Evolutionary conservation across 1,284 basidiomycete species (phyloP).

Genomic region (Pterulicium gracile): DNA sequence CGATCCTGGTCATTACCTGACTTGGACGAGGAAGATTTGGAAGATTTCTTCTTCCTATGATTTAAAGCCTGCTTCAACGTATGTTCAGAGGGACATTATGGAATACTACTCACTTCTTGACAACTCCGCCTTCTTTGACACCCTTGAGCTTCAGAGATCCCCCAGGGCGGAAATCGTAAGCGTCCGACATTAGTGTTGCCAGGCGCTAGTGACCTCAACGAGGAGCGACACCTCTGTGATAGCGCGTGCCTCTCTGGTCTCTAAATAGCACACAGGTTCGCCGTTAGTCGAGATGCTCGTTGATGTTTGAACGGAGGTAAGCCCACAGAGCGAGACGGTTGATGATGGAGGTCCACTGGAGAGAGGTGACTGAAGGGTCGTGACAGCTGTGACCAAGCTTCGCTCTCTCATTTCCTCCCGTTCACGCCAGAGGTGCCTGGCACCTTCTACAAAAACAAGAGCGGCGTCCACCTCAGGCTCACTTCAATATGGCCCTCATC

Average conservation of each 20-base stretch:
- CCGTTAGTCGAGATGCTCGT: background rate
- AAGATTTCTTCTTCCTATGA: constrained; percentile 81
- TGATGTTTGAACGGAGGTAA: background rate
- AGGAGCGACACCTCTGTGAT: background rate
- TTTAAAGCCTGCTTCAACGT: constrained; percentile 13
- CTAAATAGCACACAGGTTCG: background rate
- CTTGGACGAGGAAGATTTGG: constrained; percentile 41
- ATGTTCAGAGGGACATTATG: constrained; percentile 7
- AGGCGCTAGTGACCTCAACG: background rate
- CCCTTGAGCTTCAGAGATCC: constrained; percentile 89
- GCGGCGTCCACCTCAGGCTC: background rate
- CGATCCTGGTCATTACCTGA: constrained; percentile 23
- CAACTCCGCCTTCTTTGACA: constrained; percentile 59
- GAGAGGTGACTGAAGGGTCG: constrained; percentile 1
- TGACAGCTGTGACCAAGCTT: background rate
- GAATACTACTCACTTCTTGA: constrained; percentile 62
- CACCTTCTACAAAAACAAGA: background rate
- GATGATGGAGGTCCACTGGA: background rate
- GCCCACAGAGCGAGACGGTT: background rate
- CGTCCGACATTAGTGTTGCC: constrained; percentile 47
- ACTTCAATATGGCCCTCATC: constrained; percentile 46
- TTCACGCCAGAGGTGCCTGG: background rate
- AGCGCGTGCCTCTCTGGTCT: background rate
- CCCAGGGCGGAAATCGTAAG: constrained; percentile 75
- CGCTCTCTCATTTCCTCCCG: background rate